A percentile compares a stretch with the other conserved stretches of the same genome.
These are phyloP conservation scores for Bromus sterilis DNA, from an alignment of 176 grass and related monocot genomes.

Conservation along the genomic window DNA sequence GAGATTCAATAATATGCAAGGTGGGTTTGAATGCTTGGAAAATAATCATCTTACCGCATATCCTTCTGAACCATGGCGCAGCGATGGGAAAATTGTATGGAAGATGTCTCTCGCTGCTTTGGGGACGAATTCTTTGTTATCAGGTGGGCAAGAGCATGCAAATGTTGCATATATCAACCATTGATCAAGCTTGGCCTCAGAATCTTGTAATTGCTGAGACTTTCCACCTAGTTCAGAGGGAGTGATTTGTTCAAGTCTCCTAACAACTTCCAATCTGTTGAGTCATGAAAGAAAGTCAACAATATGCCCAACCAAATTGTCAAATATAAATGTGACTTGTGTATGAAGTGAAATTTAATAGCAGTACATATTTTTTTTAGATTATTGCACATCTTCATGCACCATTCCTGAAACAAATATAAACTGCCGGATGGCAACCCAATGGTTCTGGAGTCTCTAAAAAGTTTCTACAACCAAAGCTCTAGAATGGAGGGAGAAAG, in stretches of 20 bases:
- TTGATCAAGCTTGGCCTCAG: slow-evolving; percentile 85
- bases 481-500: background rate
- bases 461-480: background rate
- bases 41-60: slow-evolving; percentile 72
- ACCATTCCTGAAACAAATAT: background rate
- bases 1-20: background rate
- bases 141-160: slow-evolving; percentile 81
- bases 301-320: background rate
- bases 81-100: slow-evolving; percentile 87
- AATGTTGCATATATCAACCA: slow-evolving; percentile 99
- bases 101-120: slow-evolving; percentile 83
- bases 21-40: slow-evolving; percentile 15
- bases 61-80: slow-evolving; percentile 89
- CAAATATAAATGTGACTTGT: background rate
- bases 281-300: slow-evolving; percentile 23
- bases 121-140: slow-evolving; percentile 48
- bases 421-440: background rate
- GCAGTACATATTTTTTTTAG: background rate
- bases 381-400: background rate
- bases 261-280: slow-evolving; percentile 70
- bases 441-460: background rate
- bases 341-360: background rate
- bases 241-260: slow-evolving; percentile 84
- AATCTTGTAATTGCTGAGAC: slow-evolving; percentile 73
- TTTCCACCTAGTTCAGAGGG: slow-evolving; percentile 88